A percentile compares a stretch with the other conserved stretches of the same genome.
phyloP scores from a whole-genome alignment of 1,284 basidiomycete species.

The Pseudomicrostroma phylloplanum region DNA sequence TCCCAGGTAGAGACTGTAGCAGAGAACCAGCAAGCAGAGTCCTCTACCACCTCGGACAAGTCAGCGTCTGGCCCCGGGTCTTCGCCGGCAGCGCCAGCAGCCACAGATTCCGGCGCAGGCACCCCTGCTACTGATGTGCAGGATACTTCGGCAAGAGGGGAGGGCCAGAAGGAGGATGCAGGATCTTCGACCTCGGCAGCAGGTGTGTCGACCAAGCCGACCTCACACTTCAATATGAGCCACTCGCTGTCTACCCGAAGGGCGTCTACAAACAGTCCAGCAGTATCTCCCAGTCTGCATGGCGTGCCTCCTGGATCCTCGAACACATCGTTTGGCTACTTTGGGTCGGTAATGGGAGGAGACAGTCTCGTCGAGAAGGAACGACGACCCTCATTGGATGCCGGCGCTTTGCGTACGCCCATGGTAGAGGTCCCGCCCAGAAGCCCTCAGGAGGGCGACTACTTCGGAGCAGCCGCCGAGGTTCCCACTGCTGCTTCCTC shows the following conservation, averaged over 20 bases:
- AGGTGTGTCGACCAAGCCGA: neutral
- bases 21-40: neutral
- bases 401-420: neutral
- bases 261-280: neutral
- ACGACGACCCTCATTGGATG: neutral
- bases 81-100: neutral
- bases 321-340: conserved; percentile 3
- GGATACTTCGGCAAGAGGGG: too few species aligned
- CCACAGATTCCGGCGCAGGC: neutral
- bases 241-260: neutral
- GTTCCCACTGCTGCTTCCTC: neutral
- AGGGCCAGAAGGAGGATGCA: too few species aligned
- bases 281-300: neutral
- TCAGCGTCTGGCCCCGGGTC: neutral
- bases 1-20: too few species aligned
- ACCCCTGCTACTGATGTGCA: neutral
- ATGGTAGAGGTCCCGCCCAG: neutral
- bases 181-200: neutral
- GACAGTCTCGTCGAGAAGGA: neutral
- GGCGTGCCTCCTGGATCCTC: neutral
- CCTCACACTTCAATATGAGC: neutral
- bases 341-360: neutral
- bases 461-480: neutral
- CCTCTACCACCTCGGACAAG: neutral
- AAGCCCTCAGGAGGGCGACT: neutral